Percentiles rank a stretch among this genome's conserved stretches.
Conservation (phyloP, 768 basidiomycete species). For the Termitomyces titanicus region DNA sequence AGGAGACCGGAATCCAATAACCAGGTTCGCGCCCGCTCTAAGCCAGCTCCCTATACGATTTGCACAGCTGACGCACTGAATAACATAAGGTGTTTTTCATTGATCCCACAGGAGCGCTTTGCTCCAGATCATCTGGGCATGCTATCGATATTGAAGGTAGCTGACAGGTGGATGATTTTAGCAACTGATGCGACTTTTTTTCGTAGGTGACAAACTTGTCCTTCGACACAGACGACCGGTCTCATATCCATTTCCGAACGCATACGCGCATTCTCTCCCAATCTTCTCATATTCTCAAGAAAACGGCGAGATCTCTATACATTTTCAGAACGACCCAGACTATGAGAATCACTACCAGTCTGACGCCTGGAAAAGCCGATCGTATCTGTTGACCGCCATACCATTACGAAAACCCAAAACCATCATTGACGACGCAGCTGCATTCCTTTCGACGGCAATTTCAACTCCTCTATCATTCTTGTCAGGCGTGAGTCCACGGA, state of each 20-base stretch:
- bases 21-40: conserved; percentile 42
- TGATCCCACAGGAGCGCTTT: conserved; percentile 71
- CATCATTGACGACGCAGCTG: conserved; percentile 68
- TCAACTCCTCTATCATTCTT: conserved; percentile 54
- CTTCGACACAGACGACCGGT: conserved; percentile 76
- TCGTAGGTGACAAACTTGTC: conserved; percentile 59
- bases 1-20: conserved; percentile 69
- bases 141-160: conserved; percentile 78
- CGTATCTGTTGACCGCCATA: conserved; percentile 61
- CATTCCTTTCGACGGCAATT: conserved; percentile 61
- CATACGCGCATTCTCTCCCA: conserved; percentile 73
- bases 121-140: conserved; percentile 76
- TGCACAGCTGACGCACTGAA: background rate
- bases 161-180: background rate
- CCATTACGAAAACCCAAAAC: conserved; percentile 67
- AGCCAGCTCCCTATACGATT: background rate
- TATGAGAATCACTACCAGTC: conserved; percentile 44
- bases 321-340: conserved; percentile 61
- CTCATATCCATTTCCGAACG: conserved; percentile 74
- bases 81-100: conserved; percentile 73
- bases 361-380: conserved; percentile 52
- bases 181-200: background rate
- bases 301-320: conserved; percentile 56
- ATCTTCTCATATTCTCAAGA: conserved; percentile 55
- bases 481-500: conserved; percentile 30